These are phyloP conservation scores for Erythrophleum fordii DNA, from an alignment of 306 rosid species.

Conservation along the genomic window DNA sequence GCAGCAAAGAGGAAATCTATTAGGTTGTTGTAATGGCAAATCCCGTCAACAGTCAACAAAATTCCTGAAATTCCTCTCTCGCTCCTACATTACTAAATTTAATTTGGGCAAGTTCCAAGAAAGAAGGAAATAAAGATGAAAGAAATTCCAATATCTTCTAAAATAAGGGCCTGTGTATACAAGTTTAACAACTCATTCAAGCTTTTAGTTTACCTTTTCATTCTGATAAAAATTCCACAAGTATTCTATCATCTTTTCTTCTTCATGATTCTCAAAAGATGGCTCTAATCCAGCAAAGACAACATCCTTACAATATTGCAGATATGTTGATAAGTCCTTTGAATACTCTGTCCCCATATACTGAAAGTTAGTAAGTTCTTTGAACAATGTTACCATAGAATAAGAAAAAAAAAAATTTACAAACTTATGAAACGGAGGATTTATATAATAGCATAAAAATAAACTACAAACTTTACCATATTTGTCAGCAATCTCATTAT, in stretches of 20 bases:
- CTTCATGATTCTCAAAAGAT: conserved; percentile 65
- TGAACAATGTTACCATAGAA: not conserved
- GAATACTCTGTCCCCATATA: conserved; percentile 61
- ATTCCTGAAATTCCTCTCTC: not conserved
- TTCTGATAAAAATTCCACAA: conserved; percentile 70
- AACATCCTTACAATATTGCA: conserved; percentile 75
- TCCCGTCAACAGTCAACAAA: not conserved
- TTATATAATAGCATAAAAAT: conserved; percentile 3
- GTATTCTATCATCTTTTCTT: conserved; percentile 55
- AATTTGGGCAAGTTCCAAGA: conserved; percentile 12
- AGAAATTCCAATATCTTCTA: conserved; percentile 27
- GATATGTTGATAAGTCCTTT: conserved; percentile 77
- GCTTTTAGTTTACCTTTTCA: conserved; percentile 58
- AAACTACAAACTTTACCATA: conserved; percentile 52
- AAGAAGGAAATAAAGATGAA: conserved; percentile 3
- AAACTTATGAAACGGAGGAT: conserved; percentile 16
- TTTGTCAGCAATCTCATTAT: conserved; percentile 56
- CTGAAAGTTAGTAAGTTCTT: conserved; percentile 8
- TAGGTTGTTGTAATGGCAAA: not conserved
- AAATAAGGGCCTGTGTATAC: conserved; percentile 14
- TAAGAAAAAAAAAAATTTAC: not conserved
- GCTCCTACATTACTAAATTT: not conserved
- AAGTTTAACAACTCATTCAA: conserved; percentile 21
- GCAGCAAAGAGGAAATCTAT: not conserved
- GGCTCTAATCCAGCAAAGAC: conserved; percentile 79